A percentile compares a stretch with the other conserved stretches of the same genome.
Evolutionary conservation across 1,284 basidiomycete genomes (phyloP).

Genomic region (Sutorius eximius): DNA sequence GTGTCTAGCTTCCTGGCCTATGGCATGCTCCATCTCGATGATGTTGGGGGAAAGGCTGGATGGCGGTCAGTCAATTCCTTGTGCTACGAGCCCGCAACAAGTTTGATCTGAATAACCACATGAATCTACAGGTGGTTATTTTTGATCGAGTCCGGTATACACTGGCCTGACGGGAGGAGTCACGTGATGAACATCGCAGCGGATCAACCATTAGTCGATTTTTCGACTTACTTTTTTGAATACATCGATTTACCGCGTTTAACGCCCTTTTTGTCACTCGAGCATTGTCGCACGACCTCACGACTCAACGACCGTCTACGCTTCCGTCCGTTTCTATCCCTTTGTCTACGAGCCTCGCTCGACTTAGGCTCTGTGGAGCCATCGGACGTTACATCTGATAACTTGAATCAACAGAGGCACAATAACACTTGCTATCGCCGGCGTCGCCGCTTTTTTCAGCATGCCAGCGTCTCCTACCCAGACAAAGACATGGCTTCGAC

Average conservation of each 20-base stretch:
- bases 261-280: no score
- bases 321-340: no score
- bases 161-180: no score
- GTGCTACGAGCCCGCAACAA: neutral
- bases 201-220: no score
- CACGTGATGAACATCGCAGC: no score
- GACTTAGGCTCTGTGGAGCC: no score
- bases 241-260: no score
- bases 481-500: conserved; percentile 64
- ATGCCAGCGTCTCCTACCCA: conserved; percentile 72
- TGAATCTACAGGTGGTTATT: conserved; percentile 23
- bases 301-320: no score
- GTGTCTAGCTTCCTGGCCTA: conserved; percentile 62
- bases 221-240: no score
- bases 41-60: conserved; percentile 53
- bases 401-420: conserved; percentile 39
- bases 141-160: conserved; percentile 27
- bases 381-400: no score
- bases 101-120: neutral
- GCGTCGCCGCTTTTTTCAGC: conserved; percentile 62
- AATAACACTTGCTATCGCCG: conserved; percentile 56
- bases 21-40: conserved; percentile 62
- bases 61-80: conserved; percentile 48
- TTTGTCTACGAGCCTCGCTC: no score
- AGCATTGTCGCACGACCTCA: no score